phyloP scores from a whole-genome alignment of 495 filamentous ascomycete genomes.

The Immersiella caudata region DNA sequence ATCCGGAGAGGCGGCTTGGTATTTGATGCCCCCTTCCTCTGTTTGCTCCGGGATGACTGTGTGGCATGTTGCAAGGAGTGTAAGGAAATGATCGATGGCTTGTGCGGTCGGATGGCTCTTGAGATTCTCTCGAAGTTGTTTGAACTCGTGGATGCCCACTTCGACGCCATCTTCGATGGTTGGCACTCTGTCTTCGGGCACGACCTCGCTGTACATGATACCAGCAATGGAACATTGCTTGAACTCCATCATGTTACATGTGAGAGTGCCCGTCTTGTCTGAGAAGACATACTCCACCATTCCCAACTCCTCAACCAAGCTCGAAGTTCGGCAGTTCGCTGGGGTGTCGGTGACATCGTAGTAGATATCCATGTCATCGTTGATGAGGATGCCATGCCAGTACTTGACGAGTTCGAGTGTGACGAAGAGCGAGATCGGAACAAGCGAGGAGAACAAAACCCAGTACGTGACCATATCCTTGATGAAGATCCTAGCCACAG shows the following conservation, averaged over 20 bases:
- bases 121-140: conserved; percentile 71
- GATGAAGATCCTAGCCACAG: conserved; percentile 79
- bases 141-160: conserved; percentile 86
- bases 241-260: conserved; percentile 99
- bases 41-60: conserved; percentile 93
- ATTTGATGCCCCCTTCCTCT: conserved; percentile 83
- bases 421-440: conserved; percentile 97
- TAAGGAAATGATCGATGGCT: conserved; percentile 86
- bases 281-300: conserved; percentile 99
- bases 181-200: conserved; percentile 87
- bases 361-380: conserved; percentile 97
- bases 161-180: conserved; percentile 73
- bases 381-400: conserved; percentile 94
- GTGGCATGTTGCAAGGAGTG: conserved; percentile 88
- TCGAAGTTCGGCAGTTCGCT: conserved; percentile 92
- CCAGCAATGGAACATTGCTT: conserved; percentile 91
- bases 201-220: conserved; percentile 90
- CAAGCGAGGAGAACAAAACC: conserved; percentile 96
- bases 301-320: conserved; percentile 93
- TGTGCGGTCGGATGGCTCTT: conserved; percentile 66
- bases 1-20: conserved; percentile 96
- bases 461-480: conserved; percentile 97
- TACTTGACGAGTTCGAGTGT: conserved; percentile 98
- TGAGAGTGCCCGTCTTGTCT: conserved; percentile 98
- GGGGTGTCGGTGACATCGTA: conserved; percentile 95